phyloP scores from a whole-genome alignment of 2,329 filamentous ascomycete genomes.

The Beauveria rudraprayagi region DNA sequence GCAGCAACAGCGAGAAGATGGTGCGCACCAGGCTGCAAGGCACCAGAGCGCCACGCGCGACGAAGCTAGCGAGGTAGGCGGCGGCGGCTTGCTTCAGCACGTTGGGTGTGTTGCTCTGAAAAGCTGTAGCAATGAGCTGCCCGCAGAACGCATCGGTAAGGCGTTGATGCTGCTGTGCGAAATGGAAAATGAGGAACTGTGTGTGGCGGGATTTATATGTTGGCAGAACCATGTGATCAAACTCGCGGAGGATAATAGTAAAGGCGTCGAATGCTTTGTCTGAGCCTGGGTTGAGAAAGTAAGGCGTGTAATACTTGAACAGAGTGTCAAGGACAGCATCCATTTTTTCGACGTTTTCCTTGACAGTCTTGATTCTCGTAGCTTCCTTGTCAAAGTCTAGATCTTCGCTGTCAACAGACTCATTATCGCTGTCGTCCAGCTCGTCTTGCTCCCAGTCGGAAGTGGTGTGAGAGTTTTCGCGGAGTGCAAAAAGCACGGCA shows the following conservation, averaged over 20 bases:
- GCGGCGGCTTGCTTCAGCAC: conserved; percentile 76
- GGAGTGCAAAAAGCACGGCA: conserved; percentile 51
- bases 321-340: conserved; percentile 83
- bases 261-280: conserved; percentile 65
- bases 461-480: conserved; percentile 19
- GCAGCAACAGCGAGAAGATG: conserved; percentile 71
- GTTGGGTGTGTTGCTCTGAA: conserved; percentile 57
- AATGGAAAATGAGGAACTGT: conserved; percentile 94
- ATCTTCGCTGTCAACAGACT: conserved; percentile 64
- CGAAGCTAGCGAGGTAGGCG: conserved; percentile 89
- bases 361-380: conserved; percentile 61
- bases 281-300: conserved; percentile 61
- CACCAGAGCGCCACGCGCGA: conserved; percentile 80
- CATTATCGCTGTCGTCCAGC: conserved; percentile 51
- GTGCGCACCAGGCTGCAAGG: conserved; percentile 67
- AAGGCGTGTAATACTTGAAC: conserved; percentile 71
- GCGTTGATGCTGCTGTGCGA: conserved; percentile 71
- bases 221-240: conserved; percentile 78
- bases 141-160: conserved; percentile 78
- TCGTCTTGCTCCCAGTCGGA: conserved; percentile 43
- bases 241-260: conserved; percentile 74
- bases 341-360: conserved; percentile 81
- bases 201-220: conserved; percentile 89
- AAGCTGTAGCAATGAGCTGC: conserved; percentile 47
- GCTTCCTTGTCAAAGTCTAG: conserved; percentile 56